Conservation (phyloP, 2,329 filamentous ascomycete species). For the Penicillium glabrum region DNA sequence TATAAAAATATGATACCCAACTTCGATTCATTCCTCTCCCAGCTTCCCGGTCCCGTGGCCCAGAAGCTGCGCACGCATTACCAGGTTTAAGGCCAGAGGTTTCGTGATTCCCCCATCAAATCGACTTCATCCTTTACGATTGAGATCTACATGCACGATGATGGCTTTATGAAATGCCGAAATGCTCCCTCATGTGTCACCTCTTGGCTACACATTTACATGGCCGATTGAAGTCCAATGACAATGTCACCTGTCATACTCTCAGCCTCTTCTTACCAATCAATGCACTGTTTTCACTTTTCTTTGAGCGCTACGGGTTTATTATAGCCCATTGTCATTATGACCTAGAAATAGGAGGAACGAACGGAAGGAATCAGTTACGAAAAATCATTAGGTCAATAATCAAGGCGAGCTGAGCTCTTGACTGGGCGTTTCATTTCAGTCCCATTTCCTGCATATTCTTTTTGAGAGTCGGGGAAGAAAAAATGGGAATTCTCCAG, state of each 20-base stretch:
- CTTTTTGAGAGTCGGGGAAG: constrained; percentile 1
- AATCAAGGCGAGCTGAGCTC: constrained; percentile 12
- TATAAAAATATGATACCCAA: constrained; percentile 50
- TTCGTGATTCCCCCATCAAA: background rate
- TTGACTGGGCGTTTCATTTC: constrained; percentile 12
- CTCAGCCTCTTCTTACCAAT: background rate
- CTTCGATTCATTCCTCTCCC: constrained; percentile 47
- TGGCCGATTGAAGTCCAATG: background rate
- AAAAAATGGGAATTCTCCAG: background rate
- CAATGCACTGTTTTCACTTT: background rate
- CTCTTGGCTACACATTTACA: background rate
- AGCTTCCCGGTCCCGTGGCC: constrained; percentile 39
- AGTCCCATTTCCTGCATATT: background rate
- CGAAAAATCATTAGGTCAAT: constrained; percentile 9
- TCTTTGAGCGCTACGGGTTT: background rate
- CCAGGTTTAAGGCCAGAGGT: constrained; percentile 33
- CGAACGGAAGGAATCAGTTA: background rate
- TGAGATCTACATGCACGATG: background rate
- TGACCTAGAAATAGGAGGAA: constrained; percentile 16
- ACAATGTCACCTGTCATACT: background rate
- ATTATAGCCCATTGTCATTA: background rate
- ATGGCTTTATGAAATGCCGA: constrained; percentile 1
- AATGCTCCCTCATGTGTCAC: background rate
- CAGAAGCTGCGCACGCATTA: constrained; percentile 45
- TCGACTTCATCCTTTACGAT: background rate